Evolutionary conservation across 345 rosid species (phyloP).

Genomic region (Dipteronia dyeriana): DNA sequence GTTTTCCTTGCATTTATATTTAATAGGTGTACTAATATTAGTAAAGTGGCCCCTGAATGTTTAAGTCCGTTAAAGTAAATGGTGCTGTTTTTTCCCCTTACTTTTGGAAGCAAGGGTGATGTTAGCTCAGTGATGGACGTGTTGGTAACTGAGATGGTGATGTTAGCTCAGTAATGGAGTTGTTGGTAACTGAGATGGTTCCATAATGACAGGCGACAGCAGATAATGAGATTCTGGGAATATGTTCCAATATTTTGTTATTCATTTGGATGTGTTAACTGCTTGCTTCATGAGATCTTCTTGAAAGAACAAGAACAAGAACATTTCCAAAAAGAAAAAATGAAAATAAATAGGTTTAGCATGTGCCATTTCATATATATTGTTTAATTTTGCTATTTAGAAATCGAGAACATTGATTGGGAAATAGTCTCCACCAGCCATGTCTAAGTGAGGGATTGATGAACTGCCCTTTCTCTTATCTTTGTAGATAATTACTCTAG

Average conservation of each 20-base stretch:
- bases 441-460: neutral
- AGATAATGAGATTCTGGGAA: neutral
- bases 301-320: neutral
- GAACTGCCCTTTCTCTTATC: neutral
- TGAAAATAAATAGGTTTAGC: neutral
- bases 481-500: neutral
- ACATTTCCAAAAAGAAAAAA: neutral
- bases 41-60: neutral
- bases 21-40: neutral
- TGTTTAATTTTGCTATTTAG: neutral
- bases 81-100: neutral
- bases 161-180: neutral
- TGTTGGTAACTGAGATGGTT: neutral
- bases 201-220: neutral
- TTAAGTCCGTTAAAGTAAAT: neutral
- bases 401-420: neutral
- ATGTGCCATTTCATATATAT: neutral
- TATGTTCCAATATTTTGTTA: neutral
- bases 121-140: neutral
- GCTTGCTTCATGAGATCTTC: neutral
- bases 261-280: slow-evolving; percentile 2
- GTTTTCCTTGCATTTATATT: neutral
- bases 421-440: neutral
- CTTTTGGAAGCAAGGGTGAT: neutral
- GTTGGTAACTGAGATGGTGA: neutral